Evolutionary conservation across 2,329 filamentous ascomycete genomes (phyloP), one percentile per base, ranked within the genome.

Genomic region (Fusarium solani-melongenae): DNA sequence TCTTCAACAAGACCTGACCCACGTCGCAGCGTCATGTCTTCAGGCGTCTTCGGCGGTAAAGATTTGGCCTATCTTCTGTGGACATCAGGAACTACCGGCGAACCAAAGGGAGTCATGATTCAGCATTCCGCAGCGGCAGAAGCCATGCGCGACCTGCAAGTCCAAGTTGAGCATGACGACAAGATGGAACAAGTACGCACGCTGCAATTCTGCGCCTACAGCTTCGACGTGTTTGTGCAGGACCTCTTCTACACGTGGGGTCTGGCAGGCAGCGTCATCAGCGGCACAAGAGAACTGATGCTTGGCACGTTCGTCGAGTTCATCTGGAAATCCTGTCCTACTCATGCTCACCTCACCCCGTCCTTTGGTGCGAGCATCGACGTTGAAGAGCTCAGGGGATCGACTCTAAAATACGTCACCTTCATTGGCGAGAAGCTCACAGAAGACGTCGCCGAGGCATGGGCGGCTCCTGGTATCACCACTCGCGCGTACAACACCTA

Each of bases 101-200:
- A 72, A 3, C 70, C 69, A 9, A 72, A 72, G 29, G 70, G 70
- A 6, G 70, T 72, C 2, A 72, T 72, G 70, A 62, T 72, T 1
- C 70, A 72, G 7, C 70, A 72, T 29, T 58, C 49, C 2, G 70
- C 70, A 2, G 70, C 70, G 0, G 57, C 69, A 0, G 36, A 70
- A 27, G 70, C 70, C 1, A 72, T 72, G 70, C 51, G 65, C 0
- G 70, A 72, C 12, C 41, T 72, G 0, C 70, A 72, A 49, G 38
- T 72, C 2, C 69, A 66, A 2, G 70, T 72, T 0, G 70, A 72
- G 3, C 70, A 72, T 6, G 60, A 72, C 4, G 34, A 69, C 1
- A 31, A 39, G 24, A 12, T 24, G 1, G 69, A 62, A 1, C 70
- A 72, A 14, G 70, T 72, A 0, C 69, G 70, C 0, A 72, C 69